Conservation (phyloP, 2,329 filamentous ascomycete species). For the Cladosporium sp. region DNA sequence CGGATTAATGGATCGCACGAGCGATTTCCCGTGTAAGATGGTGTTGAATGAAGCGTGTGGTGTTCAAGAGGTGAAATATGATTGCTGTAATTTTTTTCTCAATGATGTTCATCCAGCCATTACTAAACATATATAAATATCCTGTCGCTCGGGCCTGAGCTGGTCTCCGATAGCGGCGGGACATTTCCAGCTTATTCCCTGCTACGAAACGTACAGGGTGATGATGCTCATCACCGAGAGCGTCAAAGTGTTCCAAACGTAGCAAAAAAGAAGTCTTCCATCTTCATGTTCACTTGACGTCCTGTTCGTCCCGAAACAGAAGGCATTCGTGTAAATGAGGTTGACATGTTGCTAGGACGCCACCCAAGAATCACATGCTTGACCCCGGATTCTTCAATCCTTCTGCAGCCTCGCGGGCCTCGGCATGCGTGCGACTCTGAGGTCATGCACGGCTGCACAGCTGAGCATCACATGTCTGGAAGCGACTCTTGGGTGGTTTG, state of each 20-base stretch:
- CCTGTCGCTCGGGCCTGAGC: conserved; percentile 2
- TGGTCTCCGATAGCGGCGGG: conserved; percentile 6
- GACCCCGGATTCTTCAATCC: conserved; percentile 3
- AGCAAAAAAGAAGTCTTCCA: no score
- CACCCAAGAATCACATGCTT: neutral
- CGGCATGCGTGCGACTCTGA: neutral
- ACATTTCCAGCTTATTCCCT: conserved; percentile 8
- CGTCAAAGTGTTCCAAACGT: no score
- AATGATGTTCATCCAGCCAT: neutral
- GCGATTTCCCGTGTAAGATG: no score
- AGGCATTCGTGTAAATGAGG: no score
- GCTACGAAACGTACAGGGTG: neutral
- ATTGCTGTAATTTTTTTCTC: neutral
- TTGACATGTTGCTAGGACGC: no score
- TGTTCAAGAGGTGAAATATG: no score
- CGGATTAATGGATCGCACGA: no score
- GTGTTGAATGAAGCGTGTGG: no score
- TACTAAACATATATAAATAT: conserved; percentile 10
- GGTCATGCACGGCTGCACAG: neutral
- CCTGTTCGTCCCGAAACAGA: no score
- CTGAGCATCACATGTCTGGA: neutral
- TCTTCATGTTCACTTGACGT: no score
- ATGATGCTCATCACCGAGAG: no score
- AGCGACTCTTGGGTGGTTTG: neutral
- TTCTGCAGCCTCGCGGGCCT: neutral